A percentile compares a stretch with the other conserved stretches of the same genome.
Evolutionary conservation across 306 rosid species (phyloP).

Genomic region (Sophora flavescens): DNA sequence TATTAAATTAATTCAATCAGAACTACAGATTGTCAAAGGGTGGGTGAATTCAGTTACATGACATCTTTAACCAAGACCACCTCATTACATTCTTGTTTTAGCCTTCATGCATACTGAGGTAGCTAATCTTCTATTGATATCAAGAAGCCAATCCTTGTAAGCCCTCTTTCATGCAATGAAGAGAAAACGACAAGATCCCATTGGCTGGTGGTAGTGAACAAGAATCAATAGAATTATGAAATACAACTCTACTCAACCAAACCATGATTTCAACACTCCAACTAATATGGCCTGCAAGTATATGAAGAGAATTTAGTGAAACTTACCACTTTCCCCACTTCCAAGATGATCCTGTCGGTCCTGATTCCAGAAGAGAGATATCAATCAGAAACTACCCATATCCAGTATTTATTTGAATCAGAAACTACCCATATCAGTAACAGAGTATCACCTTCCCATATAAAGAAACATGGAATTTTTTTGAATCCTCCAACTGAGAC

Average conservation of each 20-base stretch:
- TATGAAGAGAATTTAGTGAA: slow-evolving; percentile 33
- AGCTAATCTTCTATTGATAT: slow-evolving; percentile 11
- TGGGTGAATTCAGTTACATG: slow-evolving; percentile 5
- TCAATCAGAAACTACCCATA: slow-evolving; percentile 48
- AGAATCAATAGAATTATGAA: neutral
- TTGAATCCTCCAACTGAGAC: slow-evolving; percentile 88
- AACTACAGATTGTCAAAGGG: neutral
- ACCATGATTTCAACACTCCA: neutral
- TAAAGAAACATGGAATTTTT: slow-evolving; percentile 80
- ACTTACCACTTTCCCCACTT: slow-evolving; percentile 54
- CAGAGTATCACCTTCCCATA: slow-evolving; percentile 76
- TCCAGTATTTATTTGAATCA: no score
- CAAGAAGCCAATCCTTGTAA: slow-evolving; percentile 5
- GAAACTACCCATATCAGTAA: no score
- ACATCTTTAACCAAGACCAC: neutral
- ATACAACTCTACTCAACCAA: slow-evolving; percentile 16
- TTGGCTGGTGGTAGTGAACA: neutral
- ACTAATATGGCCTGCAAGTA: neutral
- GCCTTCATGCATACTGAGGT: neutral
- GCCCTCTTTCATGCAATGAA: neutral
- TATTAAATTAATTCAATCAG: neutral
- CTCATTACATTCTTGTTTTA: neutral
- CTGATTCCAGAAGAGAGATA: slow-evolving; percentile 50
- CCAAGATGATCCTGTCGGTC: slow-evolving; percentile 47
- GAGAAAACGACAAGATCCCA: neutral